phyloP scores from a whole-genome alignment of 2,329 filamentous ascomycete genomes.

The Neoarthrinium moseri region DNA sequence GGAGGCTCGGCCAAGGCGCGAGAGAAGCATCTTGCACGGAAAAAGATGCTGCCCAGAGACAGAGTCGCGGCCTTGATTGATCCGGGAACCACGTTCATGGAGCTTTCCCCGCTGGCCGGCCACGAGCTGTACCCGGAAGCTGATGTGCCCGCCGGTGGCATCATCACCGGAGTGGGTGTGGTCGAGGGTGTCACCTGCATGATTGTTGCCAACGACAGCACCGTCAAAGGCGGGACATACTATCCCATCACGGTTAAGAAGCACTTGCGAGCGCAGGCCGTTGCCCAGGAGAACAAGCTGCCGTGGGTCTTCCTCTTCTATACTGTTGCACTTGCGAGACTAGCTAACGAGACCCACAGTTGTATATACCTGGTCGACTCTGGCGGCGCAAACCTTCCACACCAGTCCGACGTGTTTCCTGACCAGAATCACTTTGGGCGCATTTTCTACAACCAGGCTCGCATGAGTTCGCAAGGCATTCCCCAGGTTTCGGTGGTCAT shows the following conservation, averaged over 20 bases:
- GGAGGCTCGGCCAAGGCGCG: conserved; percentile 81
- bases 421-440: conserved; percentile 93
- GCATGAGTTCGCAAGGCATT: conserved; percentile 86
- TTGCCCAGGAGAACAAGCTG: conserved; percentile 82
- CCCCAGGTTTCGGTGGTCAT: conserved; percentile 95
- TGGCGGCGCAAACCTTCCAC: conserved; percentile 89
- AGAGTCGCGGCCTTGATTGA: conserved; percentile 85
- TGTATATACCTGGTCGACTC: conserved; percentile 98
- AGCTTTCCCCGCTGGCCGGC: conserved; percentile 89
- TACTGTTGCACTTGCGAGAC: not conserved
- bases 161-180: conserved; percentile 88
- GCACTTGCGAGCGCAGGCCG: conserved; percentile 86
- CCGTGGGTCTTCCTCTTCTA: conserved; percentile 44
- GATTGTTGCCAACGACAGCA: conserved; percentile 94
- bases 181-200: conserved; percentile 90
- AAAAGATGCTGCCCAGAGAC: conserved; percentile 94
- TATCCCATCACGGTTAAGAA: conserved; percentile 98
- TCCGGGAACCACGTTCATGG: conserved; percentile 84
- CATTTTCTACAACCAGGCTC: conserved; percentile 97
- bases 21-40: conserved; percentile 81
- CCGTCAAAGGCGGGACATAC: conserved; percentile 96
- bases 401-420: conserved; percentile 94
- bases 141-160: conserved; percentile 84
- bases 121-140: conserved; percentile 83
- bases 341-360: conserved; percentile 29